Evolutionary conservation across 768 basidiomycete species (phyloP).

Genomic region (Xerocomus brunneocitrinus): DNA sequence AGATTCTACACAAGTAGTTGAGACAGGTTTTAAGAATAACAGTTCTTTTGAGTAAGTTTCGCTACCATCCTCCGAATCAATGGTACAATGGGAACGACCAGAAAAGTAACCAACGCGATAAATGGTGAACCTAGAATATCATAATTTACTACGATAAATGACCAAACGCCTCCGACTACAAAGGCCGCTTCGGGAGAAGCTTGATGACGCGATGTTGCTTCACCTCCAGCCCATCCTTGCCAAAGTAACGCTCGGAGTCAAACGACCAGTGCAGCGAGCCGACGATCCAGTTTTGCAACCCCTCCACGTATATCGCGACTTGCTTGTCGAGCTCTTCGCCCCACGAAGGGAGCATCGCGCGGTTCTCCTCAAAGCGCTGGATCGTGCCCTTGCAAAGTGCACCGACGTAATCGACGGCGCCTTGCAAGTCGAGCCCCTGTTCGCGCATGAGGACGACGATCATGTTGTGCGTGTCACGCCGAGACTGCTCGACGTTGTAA

Average conservation of each 20-base stretch:
- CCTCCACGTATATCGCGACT: conserved; percentile 54
- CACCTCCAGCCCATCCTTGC: conserved; percentile 47
- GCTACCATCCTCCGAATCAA: conserved; percentile 6
- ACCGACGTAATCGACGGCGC: conserved; percentile 61
- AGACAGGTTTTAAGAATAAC: neutral
- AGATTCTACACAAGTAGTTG: neutral
- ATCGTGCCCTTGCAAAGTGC: conserved; percentile 54
- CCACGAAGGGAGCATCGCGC: conserved; percentile 55
- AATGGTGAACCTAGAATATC: conserved; percentile 1
- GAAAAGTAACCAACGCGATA: neutral
- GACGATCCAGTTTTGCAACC: conserved; percentile 69
- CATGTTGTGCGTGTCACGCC: conserved; percentile 68
- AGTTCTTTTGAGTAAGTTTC: neutral
- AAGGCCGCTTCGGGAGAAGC: conserved; percentile 40
- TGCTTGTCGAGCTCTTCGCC: conserved; percentile 54
- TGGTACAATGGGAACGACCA: conserved; percentile 12
- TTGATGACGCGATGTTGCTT: conserved; percentile 51
- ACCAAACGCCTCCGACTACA: neutral
- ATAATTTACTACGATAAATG: conserved; percentile 6
- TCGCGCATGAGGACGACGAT: conserved; percentile 64
- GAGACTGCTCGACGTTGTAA: conserved; percentile 70
- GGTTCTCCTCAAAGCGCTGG: conserved; percentile 46
- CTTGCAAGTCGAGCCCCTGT: conserved; percentile 52
- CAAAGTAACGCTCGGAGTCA: conserved; percentile 66
- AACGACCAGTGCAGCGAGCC: conserved; percentile 75